These are phyloP conservation scores for Rhododendron molle DNA, from an alignment of 148 eudicot genomes.

Conservation along the genomic window DNA sequence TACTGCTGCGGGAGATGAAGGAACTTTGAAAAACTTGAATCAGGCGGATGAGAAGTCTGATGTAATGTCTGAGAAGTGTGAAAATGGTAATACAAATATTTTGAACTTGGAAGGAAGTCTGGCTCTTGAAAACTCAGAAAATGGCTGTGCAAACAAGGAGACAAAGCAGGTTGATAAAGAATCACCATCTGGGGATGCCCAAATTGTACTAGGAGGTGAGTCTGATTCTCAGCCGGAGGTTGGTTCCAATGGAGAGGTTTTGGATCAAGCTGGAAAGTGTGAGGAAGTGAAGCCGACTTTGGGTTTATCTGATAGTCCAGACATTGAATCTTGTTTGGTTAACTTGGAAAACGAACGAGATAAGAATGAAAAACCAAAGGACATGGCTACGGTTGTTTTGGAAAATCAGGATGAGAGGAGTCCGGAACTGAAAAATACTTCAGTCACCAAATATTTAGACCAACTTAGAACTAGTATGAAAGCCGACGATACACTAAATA, in stretches of 20 bases:
- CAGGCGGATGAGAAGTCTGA: slow-evolving; percentile 25
- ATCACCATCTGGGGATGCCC: slow-evolving; percentile 21
- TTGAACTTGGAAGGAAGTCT: slow-evolving; percentile 14
- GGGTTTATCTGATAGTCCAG: not conserved
- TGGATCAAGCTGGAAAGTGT: slow-evolving; percentile 7
- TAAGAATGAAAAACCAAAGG: slow-evolving; percentile 1
- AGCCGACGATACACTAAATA: slow-evolving; percentile 12
- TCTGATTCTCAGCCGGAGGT: not conserved
- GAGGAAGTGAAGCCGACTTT: slow-evolving; percentile 11
- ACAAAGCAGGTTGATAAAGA: slow-evolving; percentile 13
- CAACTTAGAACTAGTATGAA: slow-evolving; percentile 10
- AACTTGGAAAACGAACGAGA: slow-evolving; percentile 18
- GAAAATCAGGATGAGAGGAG: not conserved
- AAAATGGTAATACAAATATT: slow-evolving; percentile 16
- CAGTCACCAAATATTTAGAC: not conserved
- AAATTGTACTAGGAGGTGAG: slow-evolving; percentile 8
- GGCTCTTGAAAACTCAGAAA: slow-evolving; percentile 3
- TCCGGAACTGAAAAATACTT: not conserved
- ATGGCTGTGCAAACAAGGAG: slow-evolving; percentile 11
- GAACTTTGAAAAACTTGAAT: slow-evolving; percentile 15
- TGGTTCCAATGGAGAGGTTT: not conserved
- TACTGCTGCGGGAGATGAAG: not conserved
- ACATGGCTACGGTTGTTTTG: not conserved
- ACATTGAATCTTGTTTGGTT: slow-evolving; percentile 2
- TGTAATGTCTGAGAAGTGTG: slow-evolving; percentile 22